Evolutionary conservation across 2,329 filamentous ascomycete genomes (phyloP), one percentile per base, ranked within the genome.

Genomic region (Penicillium sp.): DNA sequence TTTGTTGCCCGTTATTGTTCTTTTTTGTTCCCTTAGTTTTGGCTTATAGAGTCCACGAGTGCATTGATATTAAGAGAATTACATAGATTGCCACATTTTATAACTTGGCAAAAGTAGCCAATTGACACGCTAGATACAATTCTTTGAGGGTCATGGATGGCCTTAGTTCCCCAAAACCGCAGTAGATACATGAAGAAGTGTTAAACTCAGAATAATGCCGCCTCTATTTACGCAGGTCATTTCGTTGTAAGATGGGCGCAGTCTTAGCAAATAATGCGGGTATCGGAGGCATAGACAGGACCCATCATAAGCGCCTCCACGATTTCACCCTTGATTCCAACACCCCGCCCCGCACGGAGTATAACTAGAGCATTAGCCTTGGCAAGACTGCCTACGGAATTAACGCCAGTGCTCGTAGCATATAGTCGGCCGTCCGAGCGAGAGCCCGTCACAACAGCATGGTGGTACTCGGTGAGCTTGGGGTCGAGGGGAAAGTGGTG

Each of bases 321-420:
- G 66, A 80, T 85, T 50, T 83, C 76, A 0, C 92, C 91, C 70
- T 89, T 89, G 48, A 78, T 80, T 57, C 92, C 69, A n/a, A 78
- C 80, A 5, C 85, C 86, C 25, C 62, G 65, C 8, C 72, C 73
- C 2, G 72, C 63, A 29, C 61, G 65, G 27, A 86, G 80, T 2
- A 88, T 89, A 25, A 97, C 75, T 66, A 99, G 74, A 8, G 89
- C 91, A 79, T 97, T 97, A 4, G 93, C 93, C 21, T 89, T 87
- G 62, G 88, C 89, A 66, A 97, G 81, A 73, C 93, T 97, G 0
- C 91, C 90, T 3, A 97, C 91, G 5, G 88, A 87, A 10, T 93
- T 93, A 0, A 93, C 97, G 68, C 91, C 96, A 35, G 78, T 84
- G 0, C 38, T 41, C 2, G 38, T 41, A 21, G 91, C 93, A 59